Base-by-base conservation (phyloP, 768 basidiomycete species). In the Aureoboletus auriporus region DNA sequence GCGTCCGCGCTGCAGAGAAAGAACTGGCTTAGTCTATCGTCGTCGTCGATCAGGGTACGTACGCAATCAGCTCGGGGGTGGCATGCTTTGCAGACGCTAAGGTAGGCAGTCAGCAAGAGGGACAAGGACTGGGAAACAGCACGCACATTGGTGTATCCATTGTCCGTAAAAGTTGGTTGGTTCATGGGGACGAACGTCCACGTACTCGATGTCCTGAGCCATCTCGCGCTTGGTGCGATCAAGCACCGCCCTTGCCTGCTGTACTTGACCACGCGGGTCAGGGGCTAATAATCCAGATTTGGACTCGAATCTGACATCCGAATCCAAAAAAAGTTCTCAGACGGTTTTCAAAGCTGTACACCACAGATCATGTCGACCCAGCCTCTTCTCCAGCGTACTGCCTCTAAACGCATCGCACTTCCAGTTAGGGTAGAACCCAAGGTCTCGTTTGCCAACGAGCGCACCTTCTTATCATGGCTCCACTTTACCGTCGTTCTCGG, bases 401-500 rank as follows among this genome's bases (percentile, higher is more conserved):
- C 92, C 1, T 70, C 75, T 14, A 97, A 97, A 73, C 89, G 96
- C 54, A 99, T 98, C 56, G 94, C 96, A 11, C 86, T 99, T 39
- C 95, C 96, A 34, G 82, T 99, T 57, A 82, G 93, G 55, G 89
- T 93, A 44, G 92, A 95, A 68, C 92, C 92, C 29, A 95, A 95
- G 60, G 92, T 95, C 52, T 91, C 91, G 40, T 95, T 94, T 59
- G 92, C 92, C 37, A 94, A 94, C 68, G 92, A 93, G 68, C 82
- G 90, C 47, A 93, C 96, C 0, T 98, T 98, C 71, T 77, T 99
- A 39, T 94, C 93, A 78, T 98, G 95, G 96, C 79, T 97, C 42
- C 93, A 96, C 69, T 97, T 96, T 67, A 93, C 94, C 35, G 93
- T 98, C 70, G 92, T 99, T 49, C 83, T 99, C 8, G 94, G 95